Base-by-base conservation (phyloP, 106 monocot genomes). In the Narthecium ossifragum region DNA sequence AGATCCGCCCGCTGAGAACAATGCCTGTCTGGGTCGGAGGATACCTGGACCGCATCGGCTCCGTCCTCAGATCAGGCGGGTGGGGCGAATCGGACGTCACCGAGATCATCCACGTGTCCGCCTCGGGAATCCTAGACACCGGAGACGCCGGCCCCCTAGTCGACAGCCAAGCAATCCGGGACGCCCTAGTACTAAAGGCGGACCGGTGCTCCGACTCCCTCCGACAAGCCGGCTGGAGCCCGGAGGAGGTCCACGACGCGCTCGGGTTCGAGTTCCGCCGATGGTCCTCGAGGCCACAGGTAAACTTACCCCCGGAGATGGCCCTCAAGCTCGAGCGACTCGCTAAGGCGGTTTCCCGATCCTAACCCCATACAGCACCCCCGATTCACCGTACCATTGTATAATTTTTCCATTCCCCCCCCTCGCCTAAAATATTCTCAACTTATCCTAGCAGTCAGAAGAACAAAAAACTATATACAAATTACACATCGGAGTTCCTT, bases 201-300 rank as follows among this genome's bases (percentile, higher is more conserved):
- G 67, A 75, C 36, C 66, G 81, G 24, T 72, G 75, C 11, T 63
- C 72, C 7, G 71, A 66, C n/a, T 57, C 57, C 31, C 70, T 81
- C 30, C 43, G 53, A 9, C 61, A 63, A 2, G 81, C 81, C 2
- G 81, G 81, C 27, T 81, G 81, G 81, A 75, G 67, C 63, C 31
- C 76, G 15, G 81, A 81, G 24, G 81, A 81, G 34, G 54, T 81
- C 10, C 49, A 58, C 8, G 81, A 81, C 8, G 70, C 61, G 32
- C 31, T 76, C 0, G 34, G 67, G 13, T 37, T 71, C 26, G 66
- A 41, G 2, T 67, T 71, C 34, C 53, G 67, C 20, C 34, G 24
- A 11, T 25, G 37, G 48, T 46, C 62, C 26, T 32, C 37, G 48
- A 64, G 60, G 31, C 15, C 22, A 27, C 20, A 25, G 8, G 46